Base-by-base conservation (phyloP, 805 yeast genomes). In the Millerago galiae region DNA sequence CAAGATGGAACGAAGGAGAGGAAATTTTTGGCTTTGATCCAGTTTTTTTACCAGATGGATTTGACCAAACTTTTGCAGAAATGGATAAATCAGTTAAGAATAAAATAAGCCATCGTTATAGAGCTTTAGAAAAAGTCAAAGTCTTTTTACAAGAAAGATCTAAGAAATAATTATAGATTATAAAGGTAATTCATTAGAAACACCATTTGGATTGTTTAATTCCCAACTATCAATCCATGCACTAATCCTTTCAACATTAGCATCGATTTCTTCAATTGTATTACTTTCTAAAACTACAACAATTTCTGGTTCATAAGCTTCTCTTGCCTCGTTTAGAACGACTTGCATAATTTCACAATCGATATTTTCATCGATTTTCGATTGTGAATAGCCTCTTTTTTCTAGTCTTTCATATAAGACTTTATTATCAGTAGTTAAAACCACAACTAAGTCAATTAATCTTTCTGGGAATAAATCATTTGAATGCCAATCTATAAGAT, bases 341-440 rank as follows among this genome's bases (percentile, higher is more conserved):
- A 91, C 86, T 52, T 90, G 91, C 98, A 93, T 93, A 50, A 93
- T 93, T 64, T 93, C 99, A 46, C 95, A 95, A 61, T 93, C 99
- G 35, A 93, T 66, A 59, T 93, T 93, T 56, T 93, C 99, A 44
- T 81, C 83, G 49, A 93, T 77, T 64, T 93, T 93, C 46, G 74
- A 71, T 47, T 86, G 83, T 42, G 82, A 78, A 59, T 93, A 93
- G 7, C 81, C 83, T 61, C 99, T 75, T 46, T 76, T 74, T 47
- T 70, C 68, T 52, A 93, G 68, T 54, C 99, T 72, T 40, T 88
- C 95, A 61, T 73, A 83, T 21, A 93, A 72, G 1, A 69, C 62
- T 13, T 79, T 65, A 55, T 85, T 88, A 55, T 85, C 83, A 35
- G 95, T 81, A 50, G 90, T 72, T 43, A 93, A 70, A 1, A 93